Percentiles rank a stretch among this genome's conserved stretches.
phyloP scores from a whole-genome alignment of 169 alveolate genomes.

The Toxoplasma gondii region DNA sequence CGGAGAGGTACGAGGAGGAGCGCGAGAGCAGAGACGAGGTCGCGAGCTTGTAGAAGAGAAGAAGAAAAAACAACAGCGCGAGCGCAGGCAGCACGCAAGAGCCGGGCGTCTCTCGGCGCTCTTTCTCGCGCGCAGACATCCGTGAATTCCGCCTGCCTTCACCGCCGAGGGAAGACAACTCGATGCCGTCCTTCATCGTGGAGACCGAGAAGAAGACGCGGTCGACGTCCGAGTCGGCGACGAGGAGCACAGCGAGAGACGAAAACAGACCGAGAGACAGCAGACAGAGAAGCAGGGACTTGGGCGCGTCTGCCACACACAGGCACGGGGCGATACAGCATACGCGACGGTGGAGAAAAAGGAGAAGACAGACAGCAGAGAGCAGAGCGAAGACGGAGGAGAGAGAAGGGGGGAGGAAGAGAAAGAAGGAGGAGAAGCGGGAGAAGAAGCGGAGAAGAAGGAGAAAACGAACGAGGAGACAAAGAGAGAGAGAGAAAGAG shows the following conservation, averaged over 20 bases:
- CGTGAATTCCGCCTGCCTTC: neutral
- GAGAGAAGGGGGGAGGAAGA: neutral
- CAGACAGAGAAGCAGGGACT: neutral
- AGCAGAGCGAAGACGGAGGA: neutral
- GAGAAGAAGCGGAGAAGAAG: neutral
- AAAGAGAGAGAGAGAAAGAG: neutral
- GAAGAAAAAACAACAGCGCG: neutral
- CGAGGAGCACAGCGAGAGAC: too few species aligned
- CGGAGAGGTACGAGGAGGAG: constrained; percentile 11
- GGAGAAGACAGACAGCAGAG: neutral
- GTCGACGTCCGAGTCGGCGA: too few species aligned
- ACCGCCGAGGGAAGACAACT: neutral
- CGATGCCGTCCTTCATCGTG: neutral
- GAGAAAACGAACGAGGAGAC: neutral
- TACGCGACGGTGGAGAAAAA: neutral
- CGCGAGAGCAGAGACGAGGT: neutral
- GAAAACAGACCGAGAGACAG: too few species aligned
- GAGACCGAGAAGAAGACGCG: neutral
- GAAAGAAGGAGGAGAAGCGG: neutral
- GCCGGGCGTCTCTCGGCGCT: neutral
- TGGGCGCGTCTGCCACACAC: neutral
- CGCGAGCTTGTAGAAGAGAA: constrained; percentile 1
- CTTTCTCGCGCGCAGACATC: neutral
- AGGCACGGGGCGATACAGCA: too few species aligned
- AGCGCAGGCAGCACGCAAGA: neutral